Evolutionary conservation across 225 moss, liverwort and hornwort genomes (phyloP), one percentile per base, ranked within the genome.

Genomic region (Anthoceros angustus): DNA sequence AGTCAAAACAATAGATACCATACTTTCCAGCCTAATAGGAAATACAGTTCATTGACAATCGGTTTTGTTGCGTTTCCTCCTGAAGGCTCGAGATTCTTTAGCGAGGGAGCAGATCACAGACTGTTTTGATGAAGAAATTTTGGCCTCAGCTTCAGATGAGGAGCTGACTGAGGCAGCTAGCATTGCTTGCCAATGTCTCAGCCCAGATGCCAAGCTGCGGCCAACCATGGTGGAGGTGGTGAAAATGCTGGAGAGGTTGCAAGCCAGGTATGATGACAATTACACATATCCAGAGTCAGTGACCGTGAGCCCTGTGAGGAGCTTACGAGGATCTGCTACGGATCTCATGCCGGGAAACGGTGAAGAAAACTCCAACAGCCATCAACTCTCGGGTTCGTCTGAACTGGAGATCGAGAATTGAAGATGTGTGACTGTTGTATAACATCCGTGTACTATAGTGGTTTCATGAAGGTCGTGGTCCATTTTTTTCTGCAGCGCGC

Each of bases 181-280:
- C 4, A 55, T 55, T 23, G 55, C 55, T 15, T 55, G 55, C 23
- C 55, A 20, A 15, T 55, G 55, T 20, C 23, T 55, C n/a, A 55
- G n/a, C 23, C 55, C 55, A 20, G 14, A 7, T 55, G n/a, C 55
- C 12, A 55, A 55, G n/a, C 14, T 55, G 2, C 18, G 55, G 1
- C 55, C 55, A 8, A 55, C n/a, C 55, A 55, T 55, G 55, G 8
- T 55, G 55, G n/a, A 55, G n/a, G 55, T 55, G 1, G 18, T 55
- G 55, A 55, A 55, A 55, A 7, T 55, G n/a, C 23, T 55, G 55
- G 55, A 55, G 23, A 20, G 55, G 55, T 20, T 55, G 23, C 55
- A 55, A 20, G 55, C 55, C 7, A 55, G 23, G 55, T 55, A 55
- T 20, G 55, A 55, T 55, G 55, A 55, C 55, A 55, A 55, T 20